A percentile compares a stretch with the other conserved stretches of the same genome.
These are phyloP conservation scores for Neocucurbitaria cava DNA, from an alignment of 2,329 filamentous ascomycete species.

Conservation along the genomic window DNA sequence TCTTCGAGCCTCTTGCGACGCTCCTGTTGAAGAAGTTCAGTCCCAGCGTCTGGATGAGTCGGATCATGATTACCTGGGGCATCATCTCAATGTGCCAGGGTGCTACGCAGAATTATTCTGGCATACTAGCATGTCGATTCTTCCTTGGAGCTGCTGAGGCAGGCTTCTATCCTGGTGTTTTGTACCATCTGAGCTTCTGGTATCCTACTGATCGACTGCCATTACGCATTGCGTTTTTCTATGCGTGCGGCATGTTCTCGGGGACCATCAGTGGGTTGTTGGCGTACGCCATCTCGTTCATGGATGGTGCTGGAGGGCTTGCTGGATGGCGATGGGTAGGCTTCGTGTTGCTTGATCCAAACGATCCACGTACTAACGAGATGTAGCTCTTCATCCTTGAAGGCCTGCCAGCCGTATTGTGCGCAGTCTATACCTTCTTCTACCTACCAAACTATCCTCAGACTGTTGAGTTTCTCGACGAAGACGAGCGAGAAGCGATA, in stretches of 20 bases:
- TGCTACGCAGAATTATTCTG: slow-evolving; percentile 52
- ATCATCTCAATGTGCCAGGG: slow-evolving; percentile 54
- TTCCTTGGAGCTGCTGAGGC: slow-evolving; percentile 45
- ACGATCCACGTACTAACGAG: not conserved
- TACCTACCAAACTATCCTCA: slow-evolving; percentile 30
- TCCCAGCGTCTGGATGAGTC: slow-evolving; percentile 29
- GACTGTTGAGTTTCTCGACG: slow-evolving; percentile 22
- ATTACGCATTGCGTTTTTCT: slow-evolving; percentile 63
- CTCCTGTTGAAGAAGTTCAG: slow-evolving; percentile 28
- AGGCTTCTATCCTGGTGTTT: slow-evolving; percentile 37
- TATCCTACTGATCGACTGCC: slow-evolving; percentile 64
- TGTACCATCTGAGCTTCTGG: slow-evolving; percentile 66
- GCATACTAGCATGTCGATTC: slow-evolving; percentile 52
- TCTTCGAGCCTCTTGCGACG: slow-evolving; percentile 36
- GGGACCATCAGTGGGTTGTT: slow-evolving; percentile 66
- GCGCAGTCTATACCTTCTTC: slow-evolving; percentile 23
- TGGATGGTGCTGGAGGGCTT: slow-evolving; percentile 59
- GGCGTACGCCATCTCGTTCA: slow-evolving; percentile 64
- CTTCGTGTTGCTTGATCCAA: not conserved
- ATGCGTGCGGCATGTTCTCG: slow-evolving; percentile 61
- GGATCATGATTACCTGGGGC: slow-evolving; percentile 34
- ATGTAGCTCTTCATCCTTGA: slow-evolving; percentile 31
- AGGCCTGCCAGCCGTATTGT: slow-evolving; percentile 27
- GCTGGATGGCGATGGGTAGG: slow-evolving; percentile 44
- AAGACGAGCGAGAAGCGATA: slow-evolving; percentile 23